phyloP scores from a whole-genome alignment of 176 grass and related monocot genomes.

The Canna indica region DNA sequence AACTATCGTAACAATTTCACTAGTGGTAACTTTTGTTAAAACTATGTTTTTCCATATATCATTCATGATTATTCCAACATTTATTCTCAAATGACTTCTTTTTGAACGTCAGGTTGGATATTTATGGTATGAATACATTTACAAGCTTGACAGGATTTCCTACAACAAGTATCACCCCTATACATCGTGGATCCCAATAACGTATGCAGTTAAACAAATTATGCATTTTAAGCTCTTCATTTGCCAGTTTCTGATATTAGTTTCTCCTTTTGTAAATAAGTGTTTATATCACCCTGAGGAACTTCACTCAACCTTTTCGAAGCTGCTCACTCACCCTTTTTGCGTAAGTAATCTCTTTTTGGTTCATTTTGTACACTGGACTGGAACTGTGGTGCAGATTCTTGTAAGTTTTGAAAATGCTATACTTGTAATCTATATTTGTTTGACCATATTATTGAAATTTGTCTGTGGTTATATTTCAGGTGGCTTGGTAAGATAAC shows the following conservation, averaged over 20 bases:
- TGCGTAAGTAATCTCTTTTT: conserved; percentile 46
- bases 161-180: conserved; percentile 99
- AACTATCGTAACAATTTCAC: conserved; percentile 50
- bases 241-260: conserved; percentile 33
- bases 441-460: not conserved
- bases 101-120: conserved; percentile 63
- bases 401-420: not conserved
- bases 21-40: conserved; percentile 50
- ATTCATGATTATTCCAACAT: not conserved
- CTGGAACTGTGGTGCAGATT: too few species aligned
- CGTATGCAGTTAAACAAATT: conserved; percentile 36
- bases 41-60: not conserved
- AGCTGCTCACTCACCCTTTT: conserved; percentile 78
- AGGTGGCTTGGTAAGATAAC: conserved; percentile 99
- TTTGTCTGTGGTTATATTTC: conserved; percentile 16
- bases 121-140: conserved; percentile 96
- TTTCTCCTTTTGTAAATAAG: conserved; percentile 33
- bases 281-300: conserved; percentile 87
- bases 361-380: not conserved
- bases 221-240: conserved; percentile 6
- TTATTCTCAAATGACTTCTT: conserved; percentile 2
- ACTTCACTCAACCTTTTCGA: conserved; percentile 90
- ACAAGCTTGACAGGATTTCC: conserved; percentile 90
- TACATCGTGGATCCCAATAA: conserved; percentile 98
- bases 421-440: not conserved